A percentile compares a stretch with the other conserved stretches of the same genome.
phyloP scores from a whole-genome alignment of 139 green algal species.

The Chlamydomonas incerta region DNA sequence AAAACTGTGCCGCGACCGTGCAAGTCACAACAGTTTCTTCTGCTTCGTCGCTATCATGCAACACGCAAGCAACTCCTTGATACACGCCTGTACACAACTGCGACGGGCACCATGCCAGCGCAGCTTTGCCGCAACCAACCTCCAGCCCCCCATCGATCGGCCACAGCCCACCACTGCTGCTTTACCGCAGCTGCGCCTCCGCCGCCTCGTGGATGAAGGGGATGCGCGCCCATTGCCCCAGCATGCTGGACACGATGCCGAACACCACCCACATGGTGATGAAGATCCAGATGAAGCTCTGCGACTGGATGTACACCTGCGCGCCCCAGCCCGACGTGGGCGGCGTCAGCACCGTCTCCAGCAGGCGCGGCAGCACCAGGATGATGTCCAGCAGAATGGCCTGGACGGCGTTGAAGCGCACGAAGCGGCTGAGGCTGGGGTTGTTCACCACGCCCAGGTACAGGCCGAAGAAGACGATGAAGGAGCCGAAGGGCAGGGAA shows the following conservation, averaged over 20 bases:
- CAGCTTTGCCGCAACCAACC: no score
- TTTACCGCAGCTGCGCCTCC: conserved; percentile 56
- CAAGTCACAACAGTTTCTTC: no score
- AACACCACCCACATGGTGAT: conserved; percentile 55
- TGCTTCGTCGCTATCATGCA: no score
- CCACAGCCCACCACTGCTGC: no score
- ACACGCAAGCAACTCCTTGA: no score
- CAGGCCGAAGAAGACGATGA: conserved; percentile 70
- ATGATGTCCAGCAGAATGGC: conserved; percentile 73
- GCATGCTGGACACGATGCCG: conserved; percentile 44
- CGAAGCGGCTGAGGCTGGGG: conserved; percentile 55
- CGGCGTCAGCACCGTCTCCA: conserved; percentile 59
- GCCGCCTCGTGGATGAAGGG: conserved; percentile 68
- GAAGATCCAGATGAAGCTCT: conserved; percentile 71
- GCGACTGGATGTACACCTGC: conserved; percentile 62
- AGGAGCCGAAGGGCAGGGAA: conserved; percentile 61
- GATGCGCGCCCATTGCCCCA: conserved; percentile 55
- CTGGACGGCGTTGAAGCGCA: conserved; percentile 66
- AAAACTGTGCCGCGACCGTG: no score
- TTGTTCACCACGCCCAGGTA: conserved; percentile 72
- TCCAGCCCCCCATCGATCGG: no score
- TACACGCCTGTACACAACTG: no score
- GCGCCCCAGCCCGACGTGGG: conserved; percentile 54
- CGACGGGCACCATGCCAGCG: no score
- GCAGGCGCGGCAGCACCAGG: conserved; percentile 64